Conservation (phyloP, 1,139 yeast species). For the Diutina pseudorugosa region DNA sequence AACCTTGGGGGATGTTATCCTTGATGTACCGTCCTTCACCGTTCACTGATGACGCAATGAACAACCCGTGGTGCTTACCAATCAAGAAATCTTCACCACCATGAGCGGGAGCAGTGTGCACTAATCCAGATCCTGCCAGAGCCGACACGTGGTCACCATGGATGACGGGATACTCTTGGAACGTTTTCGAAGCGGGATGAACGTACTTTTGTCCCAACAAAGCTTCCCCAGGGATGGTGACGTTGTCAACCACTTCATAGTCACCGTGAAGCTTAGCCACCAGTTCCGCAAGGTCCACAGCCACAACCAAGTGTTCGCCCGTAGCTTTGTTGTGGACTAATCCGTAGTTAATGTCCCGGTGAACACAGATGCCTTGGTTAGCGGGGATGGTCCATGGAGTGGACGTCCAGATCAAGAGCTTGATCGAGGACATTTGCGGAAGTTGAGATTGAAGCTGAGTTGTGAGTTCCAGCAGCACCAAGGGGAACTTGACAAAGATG, state of each 20-base stretch:
- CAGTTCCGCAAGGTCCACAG: slow-evolving; percentile 25
- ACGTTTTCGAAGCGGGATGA: slow-evolving; percentile 41
- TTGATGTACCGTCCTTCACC: slow-evolving; percentile 52
- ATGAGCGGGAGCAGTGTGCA: slow-evolving; percentile 96
- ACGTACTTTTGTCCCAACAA: slow-evolving; percentile 35
- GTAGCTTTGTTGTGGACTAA: slow-evolving; percentile 19
- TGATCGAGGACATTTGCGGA: slow-evolving; percentile 7
- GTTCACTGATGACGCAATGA: slow-evolving; percentile 69
- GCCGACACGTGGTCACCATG: slow-evolving; percentile 77
- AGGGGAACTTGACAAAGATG: slow-evolving; percentile 58
- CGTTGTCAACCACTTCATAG: slow-evolving; percentile 6
- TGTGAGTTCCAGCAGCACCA: slow-evolving; percentile 10
- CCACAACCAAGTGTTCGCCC: slow-evolving; percentile 38
- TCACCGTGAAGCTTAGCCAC: slow-evolving; percentile 12
- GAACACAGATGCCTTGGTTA: slow-evolving; percentile 72
- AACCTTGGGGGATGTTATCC: slow-evolving; percentile 29
- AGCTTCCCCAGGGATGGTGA: slow-evolving; percentile 27
- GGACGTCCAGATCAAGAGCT: slow-evolving; percentile 78
- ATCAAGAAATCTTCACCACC: slow-evolving; percentile 86
- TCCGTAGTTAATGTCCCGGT: slow-evolving; percentile 47
- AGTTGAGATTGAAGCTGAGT: not conserved
- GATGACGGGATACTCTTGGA: slow-evolving; percentile 41
- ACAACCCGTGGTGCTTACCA: slow-evolving; percentile 46
- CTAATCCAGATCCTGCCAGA: slow-evolving; percentile 85
- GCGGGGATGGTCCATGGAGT: slow-evolving; percentile 97